Evolutionary conservation across 306 rosid genomes (phyloP).

Genomic region (Hippophae rhamnoides): DNA sequence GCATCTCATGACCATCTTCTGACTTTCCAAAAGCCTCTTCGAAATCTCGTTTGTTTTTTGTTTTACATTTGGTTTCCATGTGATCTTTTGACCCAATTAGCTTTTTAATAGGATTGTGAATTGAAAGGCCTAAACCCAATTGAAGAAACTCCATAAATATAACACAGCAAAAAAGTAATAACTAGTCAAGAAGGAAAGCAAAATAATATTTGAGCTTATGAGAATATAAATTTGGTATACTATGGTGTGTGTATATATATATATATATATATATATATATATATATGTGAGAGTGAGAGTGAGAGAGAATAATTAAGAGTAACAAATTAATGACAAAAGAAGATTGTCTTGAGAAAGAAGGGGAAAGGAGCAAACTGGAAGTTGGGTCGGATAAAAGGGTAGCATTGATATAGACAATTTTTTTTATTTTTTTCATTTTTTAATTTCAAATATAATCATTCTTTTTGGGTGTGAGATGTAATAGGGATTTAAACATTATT

Average conservation of each 20-base stretch:
- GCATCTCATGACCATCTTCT: conserved; percentile 3
- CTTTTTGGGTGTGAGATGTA: too few species aligned
- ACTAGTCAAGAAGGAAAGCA: not conserved
- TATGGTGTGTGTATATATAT: conserved; percentile 7
- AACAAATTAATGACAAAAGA: too few species aligned
- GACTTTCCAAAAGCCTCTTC: conserved; percentile 41
- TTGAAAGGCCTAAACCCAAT: conserved; percentile 41
- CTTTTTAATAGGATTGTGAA: conserved; percentile 23
- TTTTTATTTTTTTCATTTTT: too few species aligned
- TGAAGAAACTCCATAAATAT: conserved; percentile 65
- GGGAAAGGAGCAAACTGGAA: conserved; percentile 49
- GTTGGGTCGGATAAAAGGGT: conserved; percentile 76
- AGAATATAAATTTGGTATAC: not conserved
- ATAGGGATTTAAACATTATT: too few species aligned
- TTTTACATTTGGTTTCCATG: conserved; percentile 19
- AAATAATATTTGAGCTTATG: not conserved
- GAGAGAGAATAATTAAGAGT: conserved; percentile 11
- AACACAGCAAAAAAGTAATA: not conserved
- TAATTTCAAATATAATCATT: too few species aligned
- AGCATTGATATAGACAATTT: conserved; percentile 46
- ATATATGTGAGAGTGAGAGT: conserved; percentile 24
- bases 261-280: conserved; percentile 15
- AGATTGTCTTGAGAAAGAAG: conserved; percentile 31
- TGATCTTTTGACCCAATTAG: not conserved
- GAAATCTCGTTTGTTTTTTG: conserved; percentile 45